Percentiles rank a stretch among this genome's conserved stretches.
Conservation (phyloP, 306 rosid genomes). For the Astragalus glycyphyllos region DNA sequence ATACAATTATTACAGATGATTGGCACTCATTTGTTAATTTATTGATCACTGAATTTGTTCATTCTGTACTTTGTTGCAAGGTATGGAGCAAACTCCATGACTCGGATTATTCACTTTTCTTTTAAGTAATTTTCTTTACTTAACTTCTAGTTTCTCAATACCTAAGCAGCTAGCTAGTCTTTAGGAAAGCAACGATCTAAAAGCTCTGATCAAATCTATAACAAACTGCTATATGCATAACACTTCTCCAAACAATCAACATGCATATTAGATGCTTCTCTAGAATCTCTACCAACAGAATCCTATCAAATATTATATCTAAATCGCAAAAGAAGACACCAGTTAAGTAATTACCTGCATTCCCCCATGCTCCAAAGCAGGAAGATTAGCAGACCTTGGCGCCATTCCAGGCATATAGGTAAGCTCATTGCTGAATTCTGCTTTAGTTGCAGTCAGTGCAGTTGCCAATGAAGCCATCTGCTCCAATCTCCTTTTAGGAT, state of each 20-base stretch:
- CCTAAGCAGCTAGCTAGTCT: background rate
- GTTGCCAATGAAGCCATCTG: conserved; percentile 97
- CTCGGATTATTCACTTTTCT: too few species aligned
- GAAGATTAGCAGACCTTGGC: conserved; percentile 67
- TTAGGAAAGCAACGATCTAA: background rate
- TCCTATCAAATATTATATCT: background rate
- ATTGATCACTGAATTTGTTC: too few species aligned
- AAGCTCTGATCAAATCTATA: background rate
- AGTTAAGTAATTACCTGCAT: conserved; percentile 73
- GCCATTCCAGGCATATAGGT: conserved; percentile 80
- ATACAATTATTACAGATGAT: too few species aligned
- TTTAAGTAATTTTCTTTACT: background rate
- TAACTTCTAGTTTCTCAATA: background rate
- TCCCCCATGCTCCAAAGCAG: conserved; percentile 78
- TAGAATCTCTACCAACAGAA: too few species aligned
- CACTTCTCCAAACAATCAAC: conserved; percentile 3
- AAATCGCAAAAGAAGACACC: background rate
- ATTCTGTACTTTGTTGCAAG: too few species aligned
- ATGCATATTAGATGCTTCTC: background rate
- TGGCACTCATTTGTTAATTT: too few species aligned
- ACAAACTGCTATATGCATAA: background rate
- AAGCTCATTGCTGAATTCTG: conserved; percentile 76
- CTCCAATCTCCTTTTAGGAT: conserved; percentile 65
- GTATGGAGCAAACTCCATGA: too few species aligned
- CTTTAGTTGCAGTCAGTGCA: conserved; percentile 73